Conservation (phyloP, 305 asterid genomes). For the Rubia tinctorum region DNA sequence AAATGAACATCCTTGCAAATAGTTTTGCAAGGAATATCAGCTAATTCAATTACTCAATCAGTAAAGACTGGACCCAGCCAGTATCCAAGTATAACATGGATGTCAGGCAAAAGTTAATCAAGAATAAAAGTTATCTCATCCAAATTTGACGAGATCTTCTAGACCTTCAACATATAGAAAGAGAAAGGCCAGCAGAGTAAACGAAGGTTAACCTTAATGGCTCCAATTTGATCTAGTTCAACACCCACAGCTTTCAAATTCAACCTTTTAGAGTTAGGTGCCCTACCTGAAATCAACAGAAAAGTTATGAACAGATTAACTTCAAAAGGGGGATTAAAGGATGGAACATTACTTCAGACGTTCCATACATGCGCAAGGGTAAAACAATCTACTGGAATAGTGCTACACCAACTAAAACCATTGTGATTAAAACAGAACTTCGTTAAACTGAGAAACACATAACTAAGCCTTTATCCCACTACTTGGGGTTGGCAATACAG, state of each 20-base stretch:
- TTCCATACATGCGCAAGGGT: not conserved
- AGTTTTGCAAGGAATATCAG: not conserved
- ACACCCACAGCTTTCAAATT: slow-evolving; percentile 88
- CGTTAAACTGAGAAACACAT: not conserved
- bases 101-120: not conserved
- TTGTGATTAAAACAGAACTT: not conserved
- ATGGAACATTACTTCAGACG: not conserved
- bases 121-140: not conserved
- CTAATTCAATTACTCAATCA: not conserved
- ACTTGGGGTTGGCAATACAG: not conserved
- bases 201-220: slow-evolving; percentile 60
- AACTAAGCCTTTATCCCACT: not conserved
- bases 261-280: slow-evolving; percentile 84
- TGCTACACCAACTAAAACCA: not conserved
- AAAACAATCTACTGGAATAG: not conserved
- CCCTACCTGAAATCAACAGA: slow-evolving; percentile 62
- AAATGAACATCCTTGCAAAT: not conserved
- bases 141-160: not conserved
- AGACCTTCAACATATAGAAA: not conserved
- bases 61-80: not conserved
- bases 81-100: not conserved
- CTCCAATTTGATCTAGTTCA: slow-evolving; percentile 69
- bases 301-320: slow-evolving; percentile 17
- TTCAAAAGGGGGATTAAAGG: not conserved
- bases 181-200: not conserved